These are phyloP conservation scores for Floccularia luteovirens DNA, from an alignment of 768 basidiomycete species.

Conservation along the genomic window DNA sequence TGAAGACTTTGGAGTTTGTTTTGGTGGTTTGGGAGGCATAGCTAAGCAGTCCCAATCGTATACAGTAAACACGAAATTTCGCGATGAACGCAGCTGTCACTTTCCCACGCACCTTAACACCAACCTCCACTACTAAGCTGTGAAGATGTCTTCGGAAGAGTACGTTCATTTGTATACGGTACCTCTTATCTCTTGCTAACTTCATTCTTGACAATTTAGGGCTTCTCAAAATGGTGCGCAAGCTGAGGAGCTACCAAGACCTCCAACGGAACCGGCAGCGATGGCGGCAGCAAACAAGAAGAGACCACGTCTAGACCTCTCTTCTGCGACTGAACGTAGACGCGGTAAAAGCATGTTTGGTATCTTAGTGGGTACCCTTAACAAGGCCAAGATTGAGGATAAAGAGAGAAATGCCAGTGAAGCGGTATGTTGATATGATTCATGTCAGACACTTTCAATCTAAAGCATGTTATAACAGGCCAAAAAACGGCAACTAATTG, in stretches of 20 bases:
- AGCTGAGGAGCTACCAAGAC: constrained; percentile 22
- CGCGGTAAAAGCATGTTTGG: constrained; percentile 88
- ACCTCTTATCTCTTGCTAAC: constrained; percentile 1
- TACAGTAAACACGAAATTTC: too few relatives aligned
- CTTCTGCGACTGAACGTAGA: constrained; percentile 51
- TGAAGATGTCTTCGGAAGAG: constrained; percentile 47
- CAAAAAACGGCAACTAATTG: constrained; percentile 76
- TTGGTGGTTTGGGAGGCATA: constrained; percentile 7
- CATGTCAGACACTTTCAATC: neutral
- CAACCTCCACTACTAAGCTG: constrained; percentile 13
- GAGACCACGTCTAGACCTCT: constrained; percentile 69
- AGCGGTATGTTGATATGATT: constrained; percentile 38
- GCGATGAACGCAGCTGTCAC: too few relatives aligned
- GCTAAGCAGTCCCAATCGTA: constrained; percentile 1
- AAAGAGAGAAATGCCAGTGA: constrained; percentile 81
- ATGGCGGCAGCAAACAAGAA: constrained; percentile 42
- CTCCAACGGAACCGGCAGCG: constrained; percentile 38
- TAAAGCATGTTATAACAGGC: constrained; percentile 36
- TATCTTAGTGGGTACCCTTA: constrained; percentile 73
- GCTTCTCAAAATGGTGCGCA: constrained; percentile 20
- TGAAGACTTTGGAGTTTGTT: constrained; percentile 5
- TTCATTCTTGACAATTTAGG: constrained; percentile 10
- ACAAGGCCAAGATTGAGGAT: constrained; percentile 84
- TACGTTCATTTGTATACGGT: constrained; percentile 16
- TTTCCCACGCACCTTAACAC: constrained; percentile 25